A percentile compares a stretch with the other conserved stretches of the same genome.
Conservation (phyloP, 192 early-diverging fungal species). For the Cetraspora pellucida region DNA sequence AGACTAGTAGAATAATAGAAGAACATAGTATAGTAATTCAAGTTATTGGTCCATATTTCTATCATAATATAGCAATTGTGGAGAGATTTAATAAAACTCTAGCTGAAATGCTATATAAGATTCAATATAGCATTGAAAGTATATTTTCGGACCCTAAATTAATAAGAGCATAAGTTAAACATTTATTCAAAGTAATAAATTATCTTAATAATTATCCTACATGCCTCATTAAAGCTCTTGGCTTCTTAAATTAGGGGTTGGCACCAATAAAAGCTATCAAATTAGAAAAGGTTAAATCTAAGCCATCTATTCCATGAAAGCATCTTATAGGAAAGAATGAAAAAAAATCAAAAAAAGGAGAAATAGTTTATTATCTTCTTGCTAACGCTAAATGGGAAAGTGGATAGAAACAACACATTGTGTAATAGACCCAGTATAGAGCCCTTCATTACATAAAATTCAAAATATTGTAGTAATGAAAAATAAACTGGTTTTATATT, state of each 20-base stretch:
- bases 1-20: not conserved
- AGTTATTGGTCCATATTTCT: not conserved
- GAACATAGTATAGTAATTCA: not conserved
- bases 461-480: slow-evolving; percentile 9
- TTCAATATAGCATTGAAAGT: slow-evolving; percentile 3
- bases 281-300: slow-evolving; percentile 13
- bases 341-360: not conserved
- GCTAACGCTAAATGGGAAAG: not conserved
- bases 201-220: slow-evolving; percentile 24
- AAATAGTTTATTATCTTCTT: not conserved
- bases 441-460: not conserved
- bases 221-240: not conserved
- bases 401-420: not conserved
- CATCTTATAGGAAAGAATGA: not conserved
- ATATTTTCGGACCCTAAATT: not conserved
- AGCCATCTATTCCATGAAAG: not conserved
- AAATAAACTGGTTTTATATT: slow-evolving; percentile 3
- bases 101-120: slow-evolving; percentile 6
- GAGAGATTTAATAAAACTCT: not conserved
- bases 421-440: not conserved
- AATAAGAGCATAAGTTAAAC: slow-evolving; percentile 5
- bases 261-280: not conserved
- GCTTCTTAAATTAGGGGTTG: not conserved
- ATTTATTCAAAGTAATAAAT: slow-evolving; percentile 1
- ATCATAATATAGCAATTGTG: not conserved